Conservation (phyloP, 2,329 filamentous ascomycete genomes). For the Pyrenophora seminiperda region DNA sequence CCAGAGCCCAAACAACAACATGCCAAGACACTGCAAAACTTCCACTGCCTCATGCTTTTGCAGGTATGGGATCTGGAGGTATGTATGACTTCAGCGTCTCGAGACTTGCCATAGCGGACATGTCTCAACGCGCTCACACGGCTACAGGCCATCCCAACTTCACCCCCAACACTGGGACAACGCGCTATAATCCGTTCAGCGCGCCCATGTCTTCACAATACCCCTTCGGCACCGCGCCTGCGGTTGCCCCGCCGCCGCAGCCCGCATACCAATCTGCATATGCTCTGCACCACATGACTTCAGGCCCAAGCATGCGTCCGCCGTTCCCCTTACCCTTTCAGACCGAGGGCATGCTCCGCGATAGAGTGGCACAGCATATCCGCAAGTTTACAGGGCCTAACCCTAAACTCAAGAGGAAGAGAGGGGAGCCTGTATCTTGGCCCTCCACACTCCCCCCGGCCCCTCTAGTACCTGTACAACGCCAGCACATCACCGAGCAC, state of each 20-base stretch:
- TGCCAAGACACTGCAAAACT: not conserved
- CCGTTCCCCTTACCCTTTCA: not conserved
- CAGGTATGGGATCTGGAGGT: slow-evolving; percentile 14
- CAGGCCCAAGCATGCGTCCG: no score
- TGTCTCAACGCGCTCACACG: slow-evolving; percentile 12
- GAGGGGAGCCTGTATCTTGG: no score
- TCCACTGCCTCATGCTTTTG: slow-evolving; percentile 17
- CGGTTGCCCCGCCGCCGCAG: no score
- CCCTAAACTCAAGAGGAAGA: no score
- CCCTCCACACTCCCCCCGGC: no score
- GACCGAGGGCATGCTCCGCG: slow-evolving; percentile 22
- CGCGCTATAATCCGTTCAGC: no score
- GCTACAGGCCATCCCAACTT: slow-evolving; percentile 19
- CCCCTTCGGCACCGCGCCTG: no score
- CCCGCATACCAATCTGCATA: not conserved
- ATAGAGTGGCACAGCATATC: slow-evolving; percentile 22
- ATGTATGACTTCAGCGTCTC: slow-evolving; percentile 13
- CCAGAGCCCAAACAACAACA: slow-evolving; percentile 1
- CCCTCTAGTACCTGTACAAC: no score
- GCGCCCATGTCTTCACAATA: no score
- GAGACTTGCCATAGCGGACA: slow-evolving; percentile 8
- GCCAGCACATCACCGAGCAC: slow-evolving; percentile 18
- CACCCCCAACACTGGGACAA: no score
- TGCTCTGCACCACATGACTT: slow-evolving; percentile 4
- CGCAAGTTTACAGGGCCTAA: slow-evolving; percentile 20